A percentile compares a stretch with the other conserved stretches of the same genome.
These are phyloP conservation scores for Lolium perenne DNA, from an alignment of 176 grass and related monocot genomes.

Conservation along the genomic window DNA sequence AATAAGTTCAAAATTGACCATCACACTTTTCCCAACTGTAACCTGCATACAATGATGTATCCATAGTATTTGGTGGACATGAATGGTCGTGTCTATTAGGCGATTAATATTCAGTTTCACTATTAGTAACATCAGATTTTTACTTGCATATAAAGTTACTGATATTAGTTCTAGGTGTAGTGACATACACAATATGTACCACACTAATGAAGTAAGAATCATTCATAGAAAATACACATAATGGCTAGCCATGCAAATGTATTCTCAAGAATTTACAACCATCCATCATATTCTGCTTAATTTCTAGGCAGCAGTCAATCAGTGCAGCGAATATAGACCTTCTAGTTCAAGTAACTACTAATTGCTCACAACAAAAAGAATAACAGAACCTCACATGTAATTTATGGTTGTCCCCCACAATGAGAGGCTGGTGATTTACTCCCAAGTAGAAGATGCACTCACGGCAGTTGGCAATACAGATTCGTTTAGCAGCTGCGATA, in stretches of 20 bases:
- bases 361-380: slow-evolving; percentile 40
- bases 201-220: not conserved
- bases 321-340: not conserved
- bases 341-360: slow-evolving; percentile 13
- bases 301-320: not conserved
- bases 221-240: not conserved
- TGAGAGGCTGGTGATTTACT: slow-evolving; percentile 86
- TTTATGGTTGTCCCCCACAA: slow-evolving; percentile 98
- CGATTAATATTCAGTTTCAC: not conserved
- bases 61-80: not conserved
- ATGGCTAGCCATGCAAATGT: not conserved
- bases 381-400: slow-evolving; percentile 67
- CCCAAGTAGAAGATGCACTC: slow-evolving; percentile 96
- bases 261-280: not conserved
- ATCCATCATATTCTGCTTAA: slow-evolving; percentile 3
- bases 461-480: slow-evolving; percentile 94
- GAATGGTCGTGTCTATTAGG: not conserved
- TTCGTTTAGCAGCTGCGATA: slow-evolving; percentile 85
- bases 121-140: not conserved
- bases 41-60: not conserved
- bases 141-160: not conserved
- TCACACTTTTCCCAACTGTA: slow-evolving; percentile 19
- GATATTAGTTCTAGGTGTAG: not conserved
- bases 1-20: slow-evolving; percentile 14
- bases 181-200: not conserved